Evolutionary conservation across 1,139 yeast species (phyloP), one percentile per base, ranked within the genome.

Genomic region (Saccharomyces uvarum): DNA sequence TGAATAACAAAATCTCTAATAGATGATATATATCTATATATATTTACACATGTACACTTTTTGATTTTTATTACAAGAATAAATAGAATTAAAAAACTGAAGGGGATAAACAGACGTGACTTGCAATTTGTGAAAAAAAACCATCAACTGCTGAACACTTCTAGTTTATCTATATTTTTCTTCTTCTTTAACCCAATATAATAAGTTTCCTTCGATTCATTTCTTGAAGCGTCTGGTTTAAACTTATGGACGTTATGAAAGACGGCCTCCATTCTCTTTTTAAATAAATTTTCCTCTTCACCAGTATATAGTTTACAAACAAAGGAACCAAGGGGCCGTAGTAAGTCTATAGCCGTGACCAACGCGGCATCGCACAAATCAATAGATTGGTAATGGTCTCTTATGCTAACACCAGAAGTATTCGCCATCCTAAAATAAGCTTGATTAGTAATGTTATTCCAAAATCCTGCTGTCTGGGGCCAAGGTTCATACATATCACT

Each of bases 331-430:
- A 79, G 79, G 11, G 84, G 81, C 59, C 77, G 82, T 54, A 93
- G 72, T 2, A 86, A 69, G 57, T 84, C 88, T 52, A 88, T 79
- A 2, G 90, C 83, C 54, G 91, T 78, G 13, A 88, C 75, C 56
- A 93, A 73, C 0, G 97, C 91, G 0, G 98, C 97, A 67, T 93
- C 97, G 59, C 97, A 93, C 54, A 93, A 73, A 68, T 91, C 97
- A 80, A 82, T 58, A 1, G 68, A 68, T 53, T 77, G 75, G 2
- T 76, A 70, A 66, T 85, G 91, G 64, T 86, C 91, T 60, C 80
- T 76, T 16, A 82, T 76, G 2, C 79, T 75, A 38, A 83, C 67
- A 19, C 91, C 91, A 14, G 85, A 72, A 2, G 89, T 83, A 64
- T 85, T 85, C 52, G 86, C 84, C 82, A 86, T 81, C 90, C 90